A percentile compares a stretch with the other conserved stretches of the same genome.
These are phyloP conservation scores for Albizia julibrissin DNA, from an alignment of 306 rosid species.

Conservation along the genomic window DNA sequence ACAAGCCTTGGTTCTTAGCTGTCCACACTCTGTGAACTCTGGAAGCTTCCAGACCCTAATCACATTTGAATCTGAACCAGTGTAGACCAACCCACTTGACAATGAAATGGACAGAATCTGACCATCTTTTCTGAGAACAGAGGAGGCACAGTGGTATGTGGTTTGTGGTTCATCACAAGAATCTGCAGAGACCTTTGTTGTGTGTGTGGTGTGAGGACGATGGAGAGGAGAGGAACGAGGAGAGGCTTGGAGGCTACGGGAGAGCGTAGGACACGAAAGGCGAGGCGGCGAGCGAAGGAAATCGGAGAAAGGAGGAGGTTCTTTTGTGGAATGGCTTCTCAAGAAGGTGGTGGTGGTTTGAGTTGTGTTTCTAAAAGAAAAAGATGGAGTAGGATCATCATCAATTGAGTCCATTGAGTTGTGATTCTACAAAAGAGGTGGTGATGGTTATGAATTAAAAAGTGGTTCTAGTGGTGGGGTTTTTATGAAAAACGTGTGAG, in stretches of 20 bases:
- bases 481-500: slow-evolving; percentile 30
- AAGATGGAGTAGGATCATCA: slow-evolving; percentile 53
- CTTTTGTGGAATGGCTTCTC: slow-evolving; percentile 76
- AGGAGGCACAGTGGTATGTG: slow-evolving; percentile 82
- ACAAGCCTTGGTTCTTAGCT: slow-evolving; percentile 71
- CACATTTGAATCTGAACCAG: slow-evolving; percentile 69
- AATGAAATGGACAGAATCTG: slow-evolving; percentile 70
- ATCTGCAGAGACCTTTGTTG: slow-evolving; percentile 39
- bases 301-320: slow-evolving; percentile 53
- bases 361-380: slow-evolving; percentile 44
- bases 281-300: slow-evolving; percentile 61
- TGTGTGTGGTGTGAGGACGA: slow-evolving; percentile 41
- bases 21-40: slow-evolving; percentile 82
- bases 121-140: slow-evolving; percentile 81
- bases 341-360: slow-evolving; percentile 41
- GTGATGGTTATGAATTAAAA: slow-evolving; percentile 4
- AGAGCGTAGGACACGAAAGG: slow-evolving; percentile 52
- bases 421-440: background rate
- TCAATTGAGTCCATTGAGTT: slow-evolving; percentile 46
- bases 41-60: slow-evolving; percentile 89
- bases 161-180: slow-evolving; percentile 47
- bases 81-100: slow-evolving; percentile 69
- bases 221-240: slow-evolving; percentile 63
- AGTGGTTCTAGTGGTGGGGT: background rate
- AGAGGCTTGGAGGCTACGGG: slow-evolving; percentile 62